Conservation (phyloP, 202 grass and related monocot genomes). For the Cymbopogon flexuosus region DNA sequence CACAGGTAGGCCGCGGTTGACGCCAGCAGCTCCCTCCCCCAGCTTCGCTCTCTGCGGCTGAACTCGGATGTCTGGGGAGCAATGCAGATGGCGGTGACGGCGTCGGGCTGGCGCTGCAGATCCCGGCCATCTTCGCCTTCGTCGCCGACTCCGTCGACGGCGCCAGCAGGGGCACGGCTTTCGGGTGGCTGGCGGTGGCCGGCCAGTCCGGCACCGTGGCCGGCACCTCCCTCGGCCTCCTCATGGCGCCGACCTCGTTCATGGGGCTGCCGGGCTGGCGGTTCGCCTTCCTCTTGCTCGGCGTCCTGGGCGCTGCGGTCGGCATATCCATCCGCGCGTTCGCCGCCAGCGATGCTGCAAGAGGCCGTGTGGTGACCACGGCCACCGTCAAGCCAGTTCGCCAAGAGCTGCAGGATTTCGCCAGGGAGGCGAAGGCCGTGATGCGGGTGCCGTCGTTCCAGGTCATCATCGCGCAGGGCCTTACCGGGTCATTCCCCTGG, state of each 20-base stretch:
- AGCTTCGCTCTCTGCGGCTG: no score
- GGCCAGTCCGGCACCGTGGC: slow-evolving; percentile 34
- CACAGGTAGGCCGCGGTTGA: no score
- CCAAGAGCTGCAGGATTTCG: slow-evolving; percentile 39
- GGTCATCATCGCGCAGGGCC: slow-evolving; percentile 76
- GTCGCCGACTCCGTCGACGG: slow-evolving; percentile 31
- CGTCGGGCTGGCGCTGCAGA: slow-evolving; percentile 43
- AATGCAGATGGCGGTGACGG: slow-evolving; percentile 35
- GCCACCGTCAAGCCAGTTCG: neutral
- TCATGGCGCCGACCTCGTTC: slow-evolving; percentile 39
- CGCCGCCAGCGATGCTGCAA: neutral
- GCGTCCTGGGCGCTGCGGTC: neutral
- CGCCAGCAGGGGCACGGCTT: slow-evolving; percentile 34
- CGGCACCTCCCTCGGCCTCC: slow-evolving; percentile 40
- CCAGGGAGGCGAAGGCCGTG: slow-evolving; percentile 50
- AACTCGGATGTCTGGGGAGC: neutral
- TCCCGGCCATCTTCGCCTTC: slow-evolving; percentile 40
- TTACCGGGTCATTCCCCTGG: slow-evolving; percentile 47
- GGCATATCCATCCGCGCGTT: slow-evolving; percentile 36
- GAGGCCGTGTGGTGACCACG: neutral
- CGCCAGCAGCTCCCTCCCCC: no score
- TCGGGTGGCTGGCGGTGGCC: slow-evolving; percentile 44
- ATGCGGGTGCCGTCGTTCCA: slow-evolving; percentile 65
- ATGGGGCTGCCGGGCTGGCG: slow-evolving; percentile 34
- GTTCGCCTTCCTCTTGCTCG: slow-evolving; percentile 37